Percentiles rank a stretch among this genome's conserved stretches.
Evolutionary conservation across 768 basidiomycete species (phyloP).

Genomic region (Boletus reticuloceps): DNA sequence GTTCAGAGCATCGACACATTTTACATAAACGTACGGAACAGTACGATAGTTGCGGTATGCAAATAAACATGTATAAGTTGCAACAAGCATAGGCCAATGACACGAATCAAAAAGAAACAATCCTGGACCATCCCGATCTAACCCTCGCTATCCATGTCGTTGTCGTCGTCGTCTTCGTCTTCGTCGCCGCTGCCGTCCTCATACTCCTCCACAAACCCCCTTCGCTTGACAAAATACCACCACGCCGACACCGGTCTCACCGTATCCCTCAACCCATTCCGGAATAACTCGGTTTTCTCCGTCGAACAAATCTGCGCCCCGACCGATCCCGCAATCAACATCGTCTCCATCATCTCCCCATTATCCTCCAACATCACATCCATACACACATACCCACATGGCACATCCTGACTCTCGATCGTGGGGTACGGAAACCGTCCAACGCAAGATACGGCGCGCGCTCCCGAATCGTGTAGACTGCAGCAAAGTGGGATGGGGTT

Average conservation of each 20-base stretch:
- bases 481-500: constrained; percentile 24
- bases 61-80: too few species aligned
- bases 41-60: too few species aligned
- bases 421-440: constrained; percentile 29
- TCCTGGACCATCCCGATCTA: background rate
- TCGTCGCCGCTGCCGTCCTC: background rate
- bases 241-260: constrained; percentile 30
- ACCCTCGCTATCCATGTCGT: background rate
- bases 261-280: constrained; percentile 32
- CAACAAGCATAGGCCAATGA: background rate
- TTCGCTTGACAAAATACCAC: constrained; percentile 28
- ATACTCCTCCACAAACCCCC: background rate
- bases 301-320: constrained; percentile 30
- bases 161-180: background rate
- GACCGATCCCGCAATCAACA: constrained; percentile 30
- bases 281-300: constrained; percentile 28
- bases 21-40: too few species aligned
- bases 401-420: constrained; percentile 28
- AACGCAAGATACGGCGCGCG: constrained; percentile 20
- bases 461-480: constrained; percentile 23
- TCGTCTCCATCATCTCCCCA: constrained; percentile 22
- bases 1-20: too few species aligned
- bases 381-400: constrained; percentile 28
- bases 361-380: constrained; percentile 30
- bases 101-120: background rate